Conservation (phyloP, 2,329 filamentous ascomycete genomes). For the Pleomassaria siparia region DNA sequence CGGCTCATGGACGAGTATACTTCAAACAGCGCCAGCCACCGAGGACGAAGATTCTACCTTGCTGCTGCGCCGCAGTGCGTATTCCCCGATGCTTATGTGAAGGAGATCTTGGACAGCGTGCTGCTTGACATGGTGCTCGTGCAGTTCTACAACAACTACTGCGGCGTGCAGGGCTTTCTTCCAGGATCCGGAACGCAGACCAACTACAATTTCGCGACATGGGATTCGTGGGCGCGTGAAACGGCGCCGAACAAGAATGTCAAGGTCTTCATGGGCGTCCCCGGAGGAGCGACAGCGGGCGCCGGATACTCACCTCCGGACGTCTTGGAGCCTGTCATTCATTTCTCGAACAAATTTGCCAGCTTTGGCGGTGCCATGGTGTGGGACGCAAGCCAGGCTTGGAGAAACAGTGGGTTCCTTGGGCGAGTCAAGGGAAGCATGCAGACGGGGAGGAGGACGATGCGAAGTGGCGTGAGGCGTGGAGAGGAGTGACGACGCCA, state of each 20-base stretch:
- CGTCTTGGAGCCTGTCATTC: constrained; percentile 54
- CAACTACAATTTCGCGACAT: constrained; percentile 63
- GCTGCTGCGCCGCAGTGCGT: constrained; percentile 69
- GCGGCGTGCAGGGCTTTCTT: constrained; percentile 45
- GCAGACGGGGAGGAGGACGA: neutral
- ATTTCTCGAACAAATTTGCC: constrained; percentile 53
- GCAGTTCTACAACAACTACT: constrained; percentile 71
- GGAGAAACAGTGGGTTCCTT: constrained; percentile 64
- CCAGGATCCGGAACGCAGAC: neutral
- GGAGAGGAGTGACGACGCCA: neutral
- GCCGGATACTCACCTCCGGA: constrained; percentile 55
- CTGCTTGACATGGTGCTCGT: constrained; percentile 63
- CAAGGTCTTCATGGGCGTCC: constrained; percentile 63
- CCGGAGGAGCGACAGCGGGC: constrained; percentile 55
- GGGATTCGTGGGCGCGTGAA: constrained; percentile 68
- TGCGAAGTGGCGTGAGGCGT: neutral
- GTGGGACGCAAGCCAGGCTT: constrained; percentile 22
- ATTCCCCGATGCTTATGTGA: constrained; percentile 63
- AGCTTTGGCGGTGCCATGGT: constrained; percentile 16
- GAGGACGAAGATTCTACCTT: constrained; percentile 56
- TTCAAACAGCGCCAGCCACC: constrained; percentile 41
- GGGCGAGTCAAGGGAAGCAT: constrained; percentile 99
- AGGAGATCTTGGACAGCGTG: constrained; percentile 56
- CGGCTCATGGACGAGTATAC: no score
- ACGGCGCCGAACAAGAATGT: constrained; percentile 60